Conservation (phyloP, 2,329 filamentous ascomycete species). For the Fusarium citri region DNA sequence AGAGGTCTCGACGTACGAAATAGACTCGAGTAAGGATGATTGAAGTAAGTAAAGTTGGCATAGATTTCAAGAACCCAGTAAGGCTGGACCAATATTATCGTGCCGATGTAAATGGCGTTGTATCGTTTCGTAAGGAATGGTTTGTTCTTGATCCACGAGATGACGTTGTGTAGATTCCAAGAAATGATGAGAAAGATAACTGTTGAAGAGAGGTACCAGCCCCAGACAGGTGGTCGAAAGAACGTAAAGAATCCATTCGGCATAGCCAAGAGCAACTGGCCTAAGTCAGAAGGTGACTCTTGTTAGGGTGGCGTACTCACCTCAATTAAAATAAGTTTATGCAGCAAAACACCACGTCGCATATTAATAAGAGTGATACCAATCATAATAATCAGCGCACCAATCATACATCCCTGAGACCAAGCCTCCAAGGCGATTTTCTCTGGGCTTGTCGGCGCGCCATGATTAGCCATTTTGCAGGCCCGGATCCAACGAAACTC, state of each 20-base stretch:
- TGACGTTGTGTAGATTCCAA: constrained; percentile 73
- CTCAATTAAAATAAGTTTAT: constrained; percentile 63
- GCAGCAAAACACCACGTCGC: constrained; percentile 58
- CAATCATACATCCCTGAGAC: constrained; percentile 62
- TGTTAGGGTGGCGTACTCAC: constrained; percentile 40
- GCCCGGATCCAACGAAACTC: background rate
- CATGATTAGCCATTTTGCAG: constrained; percentile 6
- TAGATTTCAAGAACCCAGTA: constrained; percentile 75
- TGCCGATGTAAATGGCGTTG: constrained; percentile 68
- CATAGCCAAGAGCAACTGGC: constrained; percentile 65
- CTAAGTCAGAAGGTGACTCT: background rate
- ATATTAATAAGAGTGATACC: constrained; percentile 63
- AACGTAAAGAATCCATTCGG: constrained; percentile 71
- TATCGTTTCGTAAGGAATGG: constrained; percentile 66
- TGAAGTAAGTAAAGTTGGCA: constrained; percentile 74
- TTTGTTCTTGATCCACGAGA: constrained; percentile 74
- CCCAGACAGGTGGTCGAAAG: constrained; percentile 62
- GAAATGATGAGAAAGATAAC: constrained; percentile 71
- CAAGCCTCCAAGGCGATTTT: constrained; percentile 56
- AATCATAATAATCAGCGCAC: constrained; percentile 60
- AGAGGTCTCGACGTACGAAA: constrained; percentile 68
- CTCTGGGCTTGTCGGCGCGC: constrained; percentile 20
- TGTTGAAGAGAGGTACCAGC: constrained; percentile 72
- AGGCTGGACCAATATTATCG: constrained; percentile 67
- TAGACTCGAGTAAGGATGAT: constrained; percentile 60